These are phyloP conservation scores for Rhizopogon vulgaris DNA, from an alignment of 768 basidiomycete species.

Conservation along the genomic window DNA sequence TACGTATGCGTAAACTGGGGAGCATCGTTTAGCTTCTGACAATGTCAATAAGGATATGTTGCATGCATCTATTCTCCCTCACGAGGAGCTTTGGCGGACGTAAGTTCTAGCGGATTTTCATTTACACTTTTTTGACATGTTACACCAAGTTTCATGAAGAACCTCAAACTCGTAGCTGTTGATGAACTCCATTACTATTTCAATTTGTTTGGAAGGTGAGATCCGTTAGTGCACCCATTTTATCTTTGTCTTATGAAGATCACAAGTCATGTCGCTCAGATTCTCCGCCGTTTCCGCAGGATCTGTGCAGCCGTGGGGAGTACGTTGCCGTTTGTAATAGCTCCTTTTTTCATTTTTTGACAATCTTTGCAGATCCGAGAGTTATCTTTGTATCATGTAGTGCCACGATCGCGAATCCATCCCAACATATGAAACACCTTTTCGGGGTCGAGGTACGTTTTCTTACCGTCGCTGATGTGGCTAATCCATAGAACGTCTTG, in stretches of 20 bases:
- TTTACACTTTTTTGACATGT: slow-evolving; percentile 4
- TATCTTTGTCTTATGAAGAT: neutral
- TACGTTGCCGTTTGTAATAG: slow-evolving; percentile 27
- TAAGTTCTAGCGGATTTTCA: slow-evolving; percentile 17
- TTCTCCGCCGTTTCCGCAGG: slow-evolving; percentile 70
- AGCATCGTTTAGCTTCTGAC: neutral
- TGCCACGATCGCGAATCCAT: slow-evolving; percentile 78
- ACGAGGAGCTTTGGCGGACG: slow-evolving; percentile 82
- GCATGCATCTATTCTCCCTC: slow-evolving; percentile 78
- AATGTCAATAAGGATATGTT: slow-evolving; percentile 60
- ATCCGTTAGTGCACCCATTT: neutral
- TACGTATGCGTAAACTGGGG: slow-evolving; percentile 23
- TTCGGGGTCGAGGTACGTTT: slow-evolving; percentile 51
- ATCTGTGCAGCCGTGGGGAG: slow-evolving; percentile 75
- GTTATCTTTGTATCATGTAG: slow-evolving; percentile 78
- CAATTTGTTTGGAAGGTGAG: slow-evolving; percentile 71
- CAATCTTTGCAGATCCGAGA: slow-evolving; percentile 33
- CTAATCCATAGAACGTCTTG: neutral
- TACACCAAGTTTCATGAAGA: slow-evolving; percentile 58
- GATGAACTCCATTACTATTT: slow-evolving; percentile 88
- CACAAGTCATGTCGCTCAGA: slow-evolving; percentile 70
- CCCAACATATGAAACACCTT: slow-evolving; percentile 67
- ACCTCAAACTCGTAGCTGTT: slow-evolving; percentile 70
- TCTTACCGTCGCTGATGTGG: neutral
- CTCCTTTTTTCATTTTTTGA: neutral